Evolutionary conservation across 495 filamentous ascomycete species (phyloP), one percentile per base, ranked within the genome.

Genomic region (Penicillium angulare): DNA sequence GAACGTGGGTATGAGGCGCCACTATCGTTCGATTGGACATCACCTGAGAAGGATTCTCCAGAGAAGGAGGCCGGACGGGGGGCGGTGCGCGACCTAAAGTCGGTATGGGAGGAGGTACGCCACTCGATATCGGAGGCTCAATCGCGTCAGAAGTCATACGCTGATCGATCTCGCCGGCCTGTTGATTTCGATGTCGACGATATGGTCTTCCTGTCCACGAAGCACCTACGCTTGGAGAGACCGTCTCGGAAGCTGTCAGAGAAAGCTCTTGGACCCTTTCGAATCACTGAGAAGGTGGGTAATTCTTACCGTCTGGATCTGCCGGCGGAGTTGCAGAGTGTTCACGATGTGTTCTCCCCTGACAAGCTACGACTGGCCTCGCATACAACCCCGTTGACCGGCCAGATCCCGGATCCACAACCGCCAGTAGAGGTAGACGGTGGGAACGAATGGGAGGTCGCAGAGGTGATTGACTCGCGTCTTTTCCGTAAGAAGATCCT

Each of bases 1-100:
- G 58, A 65, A 15, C 39, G 58, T 20, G 41, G 52, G 26, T 43
- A 29, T 29, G 26, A 54, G 29, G 35, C 50, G 29, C 13, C n/a
- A 13, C 13, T 29, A 29, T 16, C 2, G 13, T 16, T 16, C 9
- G 2, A 31, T 38, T 15, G 7, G 6, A 27, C 10, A 43, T 29
- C 24, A 26, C 3, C 1, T 3, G 2, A 15, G 41, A 27, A 43
- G 12, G 29, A 15, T 3, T 53, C n/a, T 8, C n/a, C n/a, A n/a
- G n/a, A n/a, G n/a, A n/a, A n/a, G n/a, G n/a, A n/a, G n/a, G n/a
- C n/a, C n/a, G n/a, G n/a, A n/a, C n/a, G n/a, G n/a, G n/a, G n/a
- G n/a, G n/a, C n/a, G n/a, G n/a, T n/a, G n/a, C n/a, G n/a, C n/a
- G n/a, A n/a, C n/a, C n/a, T n/a, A n/a, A n/a, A n/a, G n/a, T n/a